phyloP scores from a whole-genome alignment of 1,139 yeast genomes.

The Blastobotrys indianensis region DNA sequence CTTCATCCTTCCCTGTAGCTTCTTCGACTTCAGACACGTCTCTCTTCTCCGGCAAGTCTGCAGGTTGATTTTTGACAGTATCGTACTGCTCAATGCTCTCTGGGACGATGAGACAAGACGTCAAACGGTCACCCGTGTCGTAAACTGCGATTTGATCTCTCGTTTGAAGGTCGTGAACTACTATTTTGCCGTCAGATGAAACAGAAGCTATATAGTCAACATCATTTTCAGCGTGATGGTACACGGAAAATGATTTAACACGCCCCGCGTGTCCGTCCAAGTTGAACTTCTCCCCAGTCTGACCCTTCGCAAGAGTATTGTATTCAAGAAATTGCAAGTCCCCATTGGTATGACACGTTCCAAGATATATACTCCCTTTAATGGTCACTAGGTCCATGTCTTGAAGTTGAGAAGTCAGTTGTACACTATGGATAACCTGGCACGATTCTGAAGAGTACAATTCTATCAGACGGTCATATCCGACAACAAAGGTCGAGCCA shows the following conservation, averaged over 20 bases:
- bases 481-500: slow-evolving; percentile 72
- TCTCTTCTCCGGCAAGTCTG: slow-evolving; percentile 37
- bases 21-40: slow-evolving; percentile 42
- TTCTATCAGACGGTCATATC: slow-evolving; percentile 57
- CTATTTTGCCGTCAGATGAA: slow-evolving; percentile 89
- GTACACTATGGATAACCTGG: slow-evolving; percentile 43
- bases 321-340: slow-evolving; percentile 52
- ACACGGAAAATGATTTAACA: slow-evolving; percentile 67
- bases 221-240: slow-evolving; percentile 38
- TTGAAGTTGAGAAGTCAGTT: slow-evolving; percentile 58
- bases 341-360: slow-evolving; percentile 70
- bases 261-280: slow-evolving; percentile 80
- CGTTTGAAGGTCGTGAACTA: slow-evolving; percentile 72
- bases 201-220: slow-evolving; percentile 61
- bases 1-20: slow-evolving; percentile 15
- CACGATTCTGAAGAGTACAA: slow-evolving; percentile 65
- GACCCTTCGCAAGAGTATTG: slow-evolving; percentile 25
- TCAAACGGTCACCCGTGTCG: slow-evolving; percentile 87
- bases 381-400: slow-evolving; percentile 48
- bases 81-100: slow-evolving; percentile 71
- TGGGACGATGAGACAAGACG: slow-evolving; percentile 73
- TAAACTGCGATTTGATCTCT: slow-evolving; percentile 85
- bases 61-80: slow-evolving; percentile 61
- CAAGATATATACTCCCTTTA: slow-evolving; percentile 41
- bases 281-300: slow-evolving; percentile 35